These are phyloP conservation scores for Lipomyces mesembrius DNA, from an alignment of 805 yeast genomes.

Conservation along the genomic window DNA sequence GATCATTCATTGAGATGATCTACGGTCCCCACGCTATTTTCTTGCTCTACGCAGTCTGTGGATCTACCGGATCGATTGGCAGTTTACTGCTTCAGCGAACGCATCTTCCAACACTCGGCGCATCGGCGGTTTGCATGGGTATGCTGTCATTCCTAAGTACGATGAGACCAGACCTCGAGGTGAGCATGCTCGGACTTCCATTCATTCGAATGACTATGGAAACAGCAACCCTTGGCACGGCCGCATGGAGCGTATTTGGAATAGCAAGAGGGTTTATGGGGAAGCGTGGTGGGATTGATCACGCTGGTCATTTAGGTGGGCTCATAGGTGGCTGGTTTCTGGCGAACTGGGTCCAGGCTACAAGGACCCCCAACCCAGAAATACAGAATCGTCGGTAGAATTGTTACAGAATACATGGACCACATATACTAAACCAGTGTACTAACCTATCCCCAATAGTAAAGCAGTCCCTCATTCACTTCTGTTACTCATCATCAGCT, in stretches of 20 bases:
- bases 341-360: not conserved
- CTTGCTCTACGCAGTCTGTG: constrained; percentile 22
- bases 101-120: constrained; percentile 31
- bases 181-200: constrained; percentile 22
- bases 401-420: not conserved
- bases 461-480: not conserved
- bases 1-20: constrained; percentile 21
- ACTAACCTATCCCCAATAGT: not conserved
- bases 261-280: constrained; percentile 2
- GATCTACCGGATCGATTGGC: constrained; percentile 18
- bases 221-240: constrained; percentile 16
- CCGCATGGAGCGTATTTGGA: constrained; percentile 19
- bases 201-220: constrained; percentile 7
- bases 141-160: constrained; percentile 31
- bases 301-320: constrained; percentile 36
- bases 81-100: constrained; percentile 20
- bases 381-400: constrained; percentile 1
- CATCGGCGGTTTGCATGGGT: constrained; percentile 34
- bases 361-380: not conserved
- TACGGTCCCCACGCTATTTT: constrained; percentile 24
- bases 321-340: constrained; percentile 20
- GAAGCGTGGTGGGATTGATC: constrained; percentile 24
- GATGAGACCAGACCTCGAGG: constrained; percentile 18
- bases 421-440: not conserved
- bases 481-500: constrained; percentile 21